These are phyloP conservation scores for Paraleonurus japonicus DNA, from an alignment of 257 asterid species.

Conservation along the genomic window DNA sequence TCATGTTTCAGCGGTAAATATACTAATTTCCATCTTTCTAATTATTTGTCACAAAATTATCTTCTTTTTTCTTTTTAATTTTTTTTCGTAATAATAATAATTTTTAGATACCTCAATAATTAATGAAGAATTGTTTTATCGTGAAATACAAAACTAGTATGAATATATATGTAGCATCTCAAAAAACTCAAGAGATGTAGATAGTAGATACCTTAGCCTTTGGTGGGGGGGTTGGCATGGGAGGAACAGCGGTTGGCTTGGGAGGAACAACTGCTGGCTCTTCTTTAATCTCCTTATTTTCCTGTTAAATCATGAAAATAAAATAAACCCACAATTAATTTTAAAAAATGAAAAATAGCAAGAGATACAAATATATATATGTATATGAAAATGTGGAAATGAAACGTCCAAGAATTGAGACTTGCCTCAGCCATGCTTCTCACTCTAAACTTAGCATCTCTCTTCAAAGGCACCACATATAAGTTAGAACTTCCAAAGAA, in stretches of 20 bases:
- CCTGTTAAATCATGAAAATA: conserved; percentile 31
- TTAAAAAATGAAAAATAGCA: not conserved
- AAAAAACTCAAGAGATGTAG: not conserved
- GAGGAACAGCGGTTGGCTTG: conserved; percentile 3
- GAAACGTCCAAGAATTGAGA: not conserved
- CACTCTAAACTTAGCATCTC: conserved; percentile 35
- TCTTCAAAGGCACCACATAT: conserved; percentile 24
- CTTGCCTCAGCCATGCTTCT: conserved; percentile 48
- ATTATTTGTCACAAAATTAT: too few species aligned
- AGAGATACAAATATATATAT: too few species aligned
- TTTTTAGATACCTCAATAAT: too few species aligned
- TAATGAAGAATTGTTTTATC: too few species aligned
- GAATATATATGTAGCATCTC: too few species aligned
- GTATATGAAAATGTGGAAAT: not conserved
- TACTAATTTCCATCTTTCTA: too few species aligned
- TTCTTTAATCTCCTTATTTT: conserved; percentile 18
- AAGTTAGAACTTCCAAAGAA: conserved; percentile 12
- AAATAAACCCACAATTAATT: not conserved
- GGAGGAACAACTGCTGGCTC: not conserved
- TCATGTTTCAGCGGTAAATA: too few species aligned
- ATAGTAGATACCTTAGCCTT: conserved; percentile 33
- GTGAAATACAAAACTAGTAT: too few species aligned
- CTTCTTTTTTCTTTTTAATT: too few species aligned
- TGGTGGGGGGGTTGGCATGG: conserved; percentile 21
- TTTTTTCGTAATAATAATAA: too few species aligned